A percentile compares a stretch with the other conserved stretches of the same genome.
Evolutionary conservation across 2,329 filamentous ascomycete genomes (phyloP).

Genomic region (Trichoderma sp.): DNA sequence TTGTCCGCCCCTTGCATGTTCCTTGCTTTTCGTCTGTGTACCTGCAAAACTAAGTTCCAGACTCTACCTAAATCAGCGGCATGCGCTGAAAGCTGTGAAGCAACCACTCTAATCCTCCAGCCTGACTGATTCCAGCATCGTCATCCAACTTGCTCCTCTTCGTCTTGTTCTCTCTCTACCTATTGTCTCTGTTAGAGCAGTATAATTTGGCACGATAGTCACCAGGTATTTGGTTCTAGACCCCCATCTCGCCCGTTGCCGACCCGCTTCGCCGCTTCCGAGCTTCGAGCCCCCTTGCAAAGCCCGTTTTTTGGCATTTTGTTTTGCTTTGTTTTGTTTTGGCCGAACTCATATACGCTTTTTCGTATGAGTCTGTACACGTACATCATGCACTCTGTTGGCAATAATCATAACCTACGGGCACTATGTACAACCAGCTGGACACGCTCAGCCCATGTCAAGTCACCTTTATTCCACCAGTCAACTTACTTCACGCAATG

Average conservation of each 20-base stretch:
- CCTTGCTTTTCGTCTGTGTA: neutral
- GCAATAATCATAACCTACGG: neutral
- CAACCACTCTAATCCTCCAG: neutral
- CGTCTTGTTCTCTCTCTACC: neutral
- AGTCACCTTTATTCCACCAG: neutral
- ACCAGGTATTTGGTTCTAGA: neutral
- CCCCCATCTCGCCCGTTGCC: constrained; percentile 10
- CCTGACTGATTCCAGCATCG: neutral
- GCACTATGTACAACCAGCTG: neutral
- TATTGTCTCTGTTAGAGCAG: neutral
- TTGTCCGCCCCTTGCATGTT: neutral
- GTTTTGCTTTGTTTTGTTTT: neutral
- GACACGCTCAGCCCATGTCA: neutral
- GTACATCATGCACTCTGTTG: neutral
- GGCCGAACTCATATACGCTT: neutral
- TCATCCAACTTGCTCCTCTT: neutral
- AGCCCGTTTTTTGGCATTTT: neutral
- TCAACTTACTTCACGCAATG: neutral
- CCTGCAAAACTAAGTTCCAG: neutral
- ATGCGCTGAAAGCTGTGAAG: neutral
- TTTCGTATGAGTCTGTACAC: neutral
- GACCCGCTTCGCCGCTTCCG: constrained; percentile 13
- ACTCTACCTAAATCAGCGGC: neutral
- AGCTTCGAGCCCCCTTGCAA: neutral
- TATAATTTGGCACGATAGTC: too few species aligned